Evolutionary conservation across 1,139 yeast species (phyloP).

Genomic region (Meyerozyma athensensis): DNA sequence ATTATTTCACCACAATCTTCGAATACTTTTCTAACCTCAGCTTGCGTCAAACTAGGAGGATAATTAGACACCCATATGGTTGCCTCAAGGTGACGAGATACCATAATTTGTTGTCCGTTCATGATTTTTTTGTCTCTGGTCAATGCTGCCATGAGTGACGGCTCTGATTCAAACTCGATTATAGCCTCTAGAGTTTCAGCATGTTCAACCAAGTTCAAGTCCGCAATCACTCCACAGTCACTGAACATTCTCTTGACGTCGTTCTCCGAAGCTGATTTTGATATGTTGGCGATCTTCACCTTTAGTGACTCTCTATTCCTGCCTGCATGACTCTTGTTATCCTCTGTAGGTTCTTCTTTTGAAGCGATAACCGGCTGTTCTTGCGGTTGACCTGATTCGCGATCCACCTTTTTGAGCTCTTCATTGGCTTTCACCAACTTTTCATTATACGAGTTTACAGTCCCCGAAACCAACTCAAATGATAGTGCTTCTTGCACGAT

Average conservation of each 20-base stretch:
- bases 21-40: slow-evolving; percentile 41
- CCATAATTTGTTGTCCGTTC: slow-evolving; percentile 38
- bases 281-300: slow-evolving; percentile 42
- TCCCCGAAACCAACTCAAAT: slow-evolving; percentile 36
- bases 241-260: slow-evolving; percentile 41
- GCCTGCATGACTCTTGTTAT: slow-evolving; percentile 7
- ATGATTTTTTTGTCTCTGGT: slow-evolving; percentile 53
- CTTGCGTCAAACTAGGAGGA: slow-evolving; percentile 51
- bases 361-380: not conserved
- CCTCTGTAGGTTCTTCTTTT: slow-evolving; percentile 2
- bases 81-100: slow-evolving; percentile 39
- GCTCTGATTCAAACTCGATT: slow-evolving; percentile 50
- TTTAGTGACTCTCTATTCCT: slow-evolving; percentile 58
- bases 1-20: slow-evolving; percentile 40
- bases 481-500: slow-evolving; percentile 43
- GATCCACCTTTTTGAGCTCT: slow-evolving; percentile 11
- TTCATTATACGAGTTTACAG: slow-evolving; percentile 16
- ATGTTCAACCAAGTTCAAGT: slow-evolving; percentile 20
- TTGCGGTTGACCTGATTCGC: slow-evolving; percentile 3
- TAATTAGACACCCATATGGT: slow-evolving; percentile 71
- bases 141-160: slow-evolving; percentile 54
- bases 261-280: slow-evolving; percentile 23
- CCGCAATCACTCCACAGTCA: slow-evolving; percentile 55
- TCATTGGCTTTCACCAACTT: slow-evolving; percentile 20
- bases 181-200: slow-evolving; percentile 29